Evolutionary conservation across 2,329 filamentous ascomycete species (phyloP).

Genomic region (Calonectria pseudoturangicola): DNA sequence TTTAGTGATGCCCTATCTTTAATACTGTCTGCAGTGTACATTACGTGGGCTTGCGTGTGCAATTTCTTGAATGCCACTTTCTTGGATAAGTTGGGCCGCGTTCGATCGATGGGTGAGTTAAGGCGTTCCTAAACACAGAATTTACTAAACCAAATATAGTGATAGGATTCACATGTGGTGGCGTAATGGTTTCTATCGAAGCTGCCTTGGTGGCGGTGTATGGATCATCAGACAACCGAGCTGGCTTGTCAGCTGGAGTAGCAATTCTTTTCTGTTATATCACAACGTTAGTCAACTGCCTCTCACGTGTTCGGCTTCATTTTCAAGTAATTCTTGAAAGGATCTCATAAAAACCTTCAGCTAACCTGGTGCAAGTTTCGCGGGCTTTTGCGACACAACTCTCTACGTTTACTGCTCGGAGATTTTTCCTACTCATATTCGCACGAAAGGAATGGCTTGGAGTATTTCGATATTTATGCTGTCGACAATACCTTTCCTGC

Average conservation of each 20-base stretch:
- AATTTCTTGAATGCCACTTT: background rate
- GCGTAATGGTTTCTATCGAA: background rate
- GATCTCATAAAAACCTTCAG: too few species aligned
- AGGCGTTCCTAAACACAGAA: background rate
- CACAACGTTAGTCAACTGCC: background rate
- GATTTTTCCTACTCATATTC: background rate
- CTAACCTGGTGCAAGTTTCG: background rate
- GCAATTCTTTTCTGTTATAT: background rate
- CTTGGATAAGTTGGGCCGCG: background rate
- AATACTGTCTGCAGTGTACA: background rate
- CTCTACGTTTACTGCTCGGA: background rate
- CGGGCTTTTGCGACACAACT: background rate
- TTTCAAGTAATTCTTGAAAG: too few species aligned
- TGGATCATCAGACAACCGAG: background rate
- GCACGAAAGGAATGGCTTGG: background rate
- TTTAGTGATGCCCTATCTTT: background rate
- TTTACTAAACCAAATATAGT: background rate
- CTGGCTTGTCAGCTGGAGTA: background rate
- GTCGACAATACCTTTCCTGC: background rate
- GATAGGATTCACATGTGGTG: background rate
- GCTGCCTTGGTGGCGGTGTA: background rate
- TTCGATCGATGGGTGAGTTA: background rate
- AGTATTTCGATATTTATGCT: background rate
- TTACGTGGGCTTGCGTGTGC: background rate
- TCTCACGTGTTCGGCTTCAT: background rate